phyloP scores from a whole-genome alignment of 768 basidiomycete species.

The Mycena alexandri region DNA sequence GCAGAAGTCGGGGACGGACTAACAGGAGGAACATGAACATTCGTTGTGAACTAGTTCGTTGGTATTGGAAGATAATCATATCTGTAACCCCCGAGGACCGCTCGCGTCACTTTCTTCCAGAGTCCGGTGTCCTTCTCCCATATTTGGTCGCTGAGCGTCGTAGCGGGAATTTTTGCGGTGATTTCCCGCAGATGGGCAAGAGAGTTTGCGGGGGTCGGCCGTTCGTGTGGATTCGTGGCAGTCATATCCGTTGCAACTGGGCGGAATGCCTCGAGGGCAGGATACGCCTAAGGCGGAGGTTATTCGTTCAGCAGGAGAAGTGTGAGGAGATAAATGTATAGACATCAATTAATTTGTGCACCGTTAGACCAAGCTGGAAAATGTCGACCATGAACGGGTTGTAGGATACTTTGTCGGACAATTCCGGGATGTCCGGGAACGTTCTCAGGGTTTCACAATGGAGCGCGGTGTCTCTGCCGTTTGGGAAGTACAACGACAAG shows the following conservation, averaged over 20 bases:
- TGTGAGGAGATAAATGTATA: background rate
- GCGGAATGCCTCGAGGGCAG: background rate
- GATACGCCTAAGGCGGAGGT: conserved; percentile 9
- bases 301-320: background rate
- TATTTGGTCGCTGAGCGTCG: conserved; percentile 11
- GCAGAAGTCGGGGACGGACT: too few relatives aligned
- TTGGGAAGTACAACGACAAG: conserved; percentile 6
- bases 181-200: conserved; percentile 15
- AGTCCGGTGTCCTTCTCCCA: conserved; percentile 20
- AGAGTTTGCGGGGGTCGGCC: background rate
- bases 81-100: conserved; percentile 13
- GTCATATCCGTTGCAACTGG: too few relatives aligned
- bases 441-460: conserved; percentile 9
- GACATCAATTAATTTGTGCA: conserved; percentile 16
- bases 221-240: conserved; percentile 13
- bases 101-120: conserved; percentile 16
- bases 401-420: conserved; percentile 26
- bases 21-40: too few relatives aligned
- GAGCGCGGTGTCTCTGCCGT: background rate
- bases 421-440: conserved; percentile 28
- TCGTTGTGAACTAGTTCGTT: too few relatives aligned
- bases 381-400: conserved; percentile 36
- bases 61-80: conserved; percentile 6
- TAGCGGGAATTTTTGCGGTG: background rate
- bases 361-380: conserved; percentile 22